Conservation (phyloP, 1,139 yeast genomes). For the Sugiyamaella castrensis region DNA sequence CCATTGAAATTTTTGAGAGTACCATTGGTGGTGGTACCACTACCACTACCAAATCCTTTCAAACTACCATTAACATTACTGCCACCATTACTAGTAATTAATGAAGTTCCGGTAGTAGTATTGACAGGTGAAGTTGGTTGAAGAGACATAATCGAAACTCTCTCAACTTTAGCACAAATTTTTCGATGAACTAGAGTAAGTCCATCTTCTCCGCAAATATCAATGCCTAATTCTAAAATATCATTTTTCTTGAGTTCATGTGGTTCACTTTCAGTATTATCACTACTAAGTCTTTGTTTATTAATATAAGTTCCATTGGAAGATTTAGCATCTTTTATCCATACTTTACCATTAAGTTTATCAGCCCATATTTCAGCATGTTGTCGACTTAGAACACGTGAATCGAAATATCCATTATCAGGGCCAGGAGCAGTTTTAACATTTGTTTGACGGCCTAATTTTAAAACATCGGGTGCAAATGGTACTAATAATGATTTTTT, state of each 20-base stretch:
- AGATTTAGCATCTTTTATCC: constrained; percentile 80
- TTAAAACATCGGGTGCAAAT: constrained; percentile 73
- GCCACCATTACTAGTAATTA: too few relatives aligned
- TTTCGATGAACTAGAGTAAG: constrained; percentile 66
- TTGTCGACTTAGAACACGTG: constrained; percentile 85
- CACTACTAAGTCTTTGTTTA: constrained; percentile 59
- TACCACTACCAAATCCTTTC: too few relatives aligned
- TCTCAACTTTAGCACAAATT: constrained; percentile 76
- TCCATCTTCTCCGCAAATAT: constrained; percentile 66
- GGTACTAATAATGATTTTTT: constrained; percentile 80
- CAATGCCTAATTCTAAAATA: constrained; percentile 83
- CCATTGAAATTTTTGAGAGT: too few relatives aligned
- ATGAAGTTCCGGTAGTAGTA: too few relatives aligned
- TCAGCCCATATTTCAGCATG: constrained; percentile 90
- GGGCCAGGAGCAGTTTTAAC: constrained; percentile 70
- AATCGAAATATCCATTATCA: constrained; percentile 90
- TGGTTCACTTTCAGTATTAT: constrained; percentile 51
- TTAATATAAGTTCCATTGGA: constrained; percentile 95
- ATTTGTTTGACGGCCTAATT: constrained; percentile 83
- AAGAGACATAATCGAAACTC: constrained; percentile 58
- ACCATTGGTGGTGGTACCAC: too few relatives aligned
- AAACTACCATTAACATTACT: too few relatives aligned
- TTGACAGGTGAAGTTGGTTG: constrained; percentile 16
- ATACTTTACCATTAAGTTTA: constrained; percentile 61
- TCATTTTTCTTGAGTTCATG: constrained; percentile 69